Percentiles rank a stretch among this genome's conserved stretches.
Conservation (phyloP, 1,284 basidiomycete species). For the Pyrrhoderma lamaoense region DNA sequence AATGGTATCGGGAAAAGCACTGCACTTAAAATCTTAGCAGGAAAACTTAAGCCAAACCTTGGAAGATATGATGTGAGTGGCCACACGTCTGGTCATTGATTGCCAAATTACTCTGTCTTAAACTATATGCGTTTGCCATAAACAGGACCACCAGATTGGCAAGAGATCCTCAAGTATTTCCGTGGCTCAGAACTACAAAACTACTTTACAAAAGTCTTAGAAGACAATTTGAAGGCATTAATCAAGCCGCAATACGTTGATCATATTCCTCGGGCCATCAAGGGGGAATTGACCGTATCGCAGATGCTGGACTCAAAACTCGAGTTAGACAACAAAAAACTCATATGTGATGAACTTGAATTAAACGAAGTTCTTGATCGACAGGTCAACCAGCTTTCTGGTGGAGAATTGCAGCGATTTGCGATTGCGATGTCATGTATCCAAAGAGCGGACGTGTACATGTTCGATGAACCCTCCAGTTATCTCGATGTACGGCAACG, state of each 20-base stretch:
- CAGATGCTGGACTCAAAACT: conserved; percentile 88
- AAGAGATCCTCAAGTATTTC: conserved; percentile 96
- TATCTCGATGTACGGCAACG: conserved; percentile 95
- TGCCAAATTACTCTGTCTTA: too few species aligned
- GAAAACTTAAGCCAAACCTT: conserved; percentile 91
- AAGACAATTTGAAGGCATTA: conserved; percentile 94
- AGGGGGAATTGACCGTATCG: conserved; percentile 77
- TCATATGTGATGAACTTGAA: conserved; percentile 80
- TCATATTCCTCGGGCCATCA: conserved; percentile 93
- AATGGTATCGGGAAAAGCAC: conserved; percentile 99
- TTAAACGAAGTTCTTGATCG: conserved; percentile 78
- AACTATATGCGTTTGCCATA: conserved; percentile 3
- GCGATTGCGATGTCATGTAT: conserved; percentile 93
- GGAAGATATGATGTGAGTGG: conserved; percentile 83
- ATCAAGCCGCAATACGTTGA: conserved; percentile 99
- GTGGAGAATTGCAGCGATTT: conserved; percentile 94
- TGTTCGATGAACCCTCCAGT: conserved; percentile 97
- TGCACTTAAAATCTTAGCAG: conserved; percentile 89
- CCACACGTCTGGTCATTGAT: too few species aligned
- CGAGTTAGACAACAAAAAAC: conserved; percentile 78
- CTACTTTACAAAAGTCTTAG: conserved; percentile 97
- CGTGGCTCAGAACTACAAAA: conserved; percentile 96
- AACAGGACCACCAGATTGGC: conserved; percentile 90
- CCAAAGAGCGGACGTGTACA: conserved; percentile 91
- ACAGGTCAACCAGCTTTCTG: conserved; percentile 80